Evolutionary conservation across 192 early-diverging fungal genomes (phyloP), one percentile per base, ranked within the genome.

Genomic region (Backusella luteola): DNA sequence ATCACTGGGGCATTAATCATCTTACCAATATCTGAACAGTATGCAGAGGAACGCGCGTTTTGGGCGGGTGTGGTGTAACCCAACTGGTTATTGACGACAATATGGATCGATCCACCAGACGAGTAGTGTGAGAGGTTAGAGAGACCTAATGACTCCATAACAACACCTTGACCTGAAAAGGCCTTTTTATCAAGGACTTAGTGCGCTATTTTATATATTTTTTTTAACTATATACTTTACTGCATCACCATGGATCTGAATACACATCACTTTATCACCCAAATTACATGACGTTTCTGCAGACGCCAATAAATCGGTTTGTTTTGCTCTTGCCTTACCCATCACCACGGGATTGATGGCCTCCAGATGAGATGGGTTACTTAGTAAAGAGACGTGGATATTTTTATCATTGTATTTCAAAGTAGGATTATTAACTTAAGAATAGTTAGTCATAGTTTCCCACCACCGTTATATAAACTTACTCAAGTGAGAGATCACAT

Each of bases 61-160:
- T 93, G 92, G 11, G 95, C 94, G 15, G 95, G 96, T n/a, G 96
- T 99, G 0, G 96, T 99, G 85, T 97, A 99, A 34, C 94, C 94
- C 67, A 99, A 91, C 85, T 99, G 97, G 85, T 99, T 99, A 83
- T 99, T 99, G 78, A 99, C 96, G 66, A 99, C 97, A 76, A 99
- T 88, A 77, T 99, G 97, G n/a, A 99, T 82, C 4, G 95, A 95
- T 21, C 97, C 97, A 80, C 97, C 97, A 1, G 93, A 93, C 9
- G 93, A 93, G 84, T 94, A 99, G 76, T 98, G 97, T 6, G 97
- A 96, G 66, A 99, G 83, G 78, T 98, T 98, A 21, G 97, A 98
- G 34, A 99, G 80, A 6, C 95, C 96, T 42, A 99, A 85, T n/a
- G 95, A 94, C 81, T 99, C 97, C 88, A 95, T 98, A 19, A 98